Percentiles rank a stretch among this genome's conserved stretches.
Conservation (phyloP, 2,329 filamentous ascomycete genomes). For the Myrmaecium sp. region DNA sequence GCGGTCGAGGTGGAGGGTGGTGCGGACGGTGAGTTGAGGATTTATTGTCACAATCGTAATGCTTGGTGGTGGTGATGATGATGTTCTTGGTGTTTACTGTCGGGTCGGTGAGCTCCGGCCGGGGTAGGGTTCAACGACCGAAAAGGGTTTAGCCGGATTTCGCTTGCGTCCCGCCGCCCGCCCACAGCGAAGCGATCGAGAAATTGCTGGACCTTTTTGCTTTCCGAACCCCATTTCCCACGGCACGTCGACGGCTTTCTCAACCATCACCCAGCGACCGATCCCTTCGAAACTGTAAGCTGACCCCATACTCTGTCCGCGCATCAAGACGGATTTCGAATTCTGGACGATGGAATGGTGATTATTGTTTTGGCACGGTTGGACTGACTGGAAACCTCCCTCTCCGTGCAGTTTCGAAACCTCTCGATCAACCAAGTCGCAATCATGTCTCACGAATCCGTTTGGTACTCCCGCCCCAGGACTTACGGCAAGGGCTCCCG, state of each 20-base stretch:
- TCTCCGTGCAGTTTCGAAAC: slow-evolving; percentile 5
- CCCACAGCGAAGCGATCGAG: background rate
- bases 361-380: background rate
- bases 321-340: no score
- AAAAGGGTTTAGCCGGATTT: background rate
- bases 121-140: no score
- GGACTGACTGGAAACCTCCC: background rate
- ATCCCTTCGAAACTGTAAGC: background rate
- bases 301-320: background rate
- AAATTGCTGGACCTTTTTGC: no score
- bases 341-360: no score
- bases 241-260: no score
- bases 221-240: no score
- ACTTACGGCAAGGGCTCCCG: slow-evolving; percentile 94
- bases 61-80: background rate
- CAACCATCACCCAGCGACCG: no score
- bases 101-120: no score
- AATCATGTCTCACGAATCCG: slow-evolving; percentile 81
- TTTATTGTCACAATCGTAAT: background rate
- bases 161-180: background rate
- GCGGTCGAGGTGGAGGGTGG: background rate
- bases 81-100: slow-evolving; percentile 1
- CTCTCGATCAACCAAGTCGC: slow-evolving; percentile 27
- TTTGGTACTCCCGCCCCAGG: slow-evolving; percentile 98
- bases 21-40: background rate